Evolutionary conservation across 495 filamentous ascomycete genomes (phyloP), one percentile per base, ranked within the genome.

Genomic region (Penicillium bovifimosum): DNA sequence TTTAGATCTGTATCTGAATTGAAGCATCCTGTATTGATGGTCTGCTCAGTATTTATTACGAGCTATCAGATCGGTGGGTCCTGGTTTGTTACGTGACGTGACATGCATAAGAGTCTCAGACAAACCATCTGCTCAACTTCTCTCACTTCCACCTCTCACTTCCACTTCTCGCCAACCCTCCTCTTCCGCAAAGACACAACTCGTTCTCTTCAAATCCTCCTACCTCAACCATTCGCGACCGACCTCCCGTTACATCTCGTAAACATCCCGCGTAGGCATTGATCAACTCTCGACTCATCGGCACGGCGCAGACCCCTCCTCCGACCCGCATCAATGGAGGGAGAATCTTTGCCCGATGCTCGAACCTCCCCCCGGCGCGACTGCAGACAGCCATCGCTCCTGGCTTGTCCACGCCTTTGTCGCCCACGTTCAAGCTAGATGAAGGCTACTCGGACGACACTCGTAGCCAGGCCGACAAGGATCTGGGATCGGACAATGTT

Each of bases 391-490:
- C 66, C 33, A 44, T 39, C 24, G 54, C 65, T 9, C 17, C 69
- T 49, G 56, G 56, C 3, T 67, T 66, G 51, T 45, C 68, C 36
- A 46, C 62, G 46, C 57, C 66, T 17, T 55, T 75, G n/a, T 66
- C 70, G 3, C 60, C 72, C 8, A 69, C 78, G 18, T 80, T 76
- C 61, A 80, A 73, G 58, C 65, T 83, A 32, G 82, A 86, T 63
- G 83, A 86, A 68, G 83, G 83, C 33, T 86, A 83, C 59, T 81
- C 82, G 16, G 82, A 85, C 57, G 83, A 86, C 28, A 81, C 82
- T 10, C 66, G 73, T 53, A 83, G 80, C 52, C 80, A 77, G 52
- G 53, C 69, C 20, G 79, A 77, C 44, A 80, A 76, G 62, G 72
- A 69, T 27, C 44, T 55, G 3, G 47, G 57, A 65, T 60, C 65